Conservation (phyloP, 2,329 filamentous ascomycete species). For the Sporothrix brunneoviolacea region DNA sequence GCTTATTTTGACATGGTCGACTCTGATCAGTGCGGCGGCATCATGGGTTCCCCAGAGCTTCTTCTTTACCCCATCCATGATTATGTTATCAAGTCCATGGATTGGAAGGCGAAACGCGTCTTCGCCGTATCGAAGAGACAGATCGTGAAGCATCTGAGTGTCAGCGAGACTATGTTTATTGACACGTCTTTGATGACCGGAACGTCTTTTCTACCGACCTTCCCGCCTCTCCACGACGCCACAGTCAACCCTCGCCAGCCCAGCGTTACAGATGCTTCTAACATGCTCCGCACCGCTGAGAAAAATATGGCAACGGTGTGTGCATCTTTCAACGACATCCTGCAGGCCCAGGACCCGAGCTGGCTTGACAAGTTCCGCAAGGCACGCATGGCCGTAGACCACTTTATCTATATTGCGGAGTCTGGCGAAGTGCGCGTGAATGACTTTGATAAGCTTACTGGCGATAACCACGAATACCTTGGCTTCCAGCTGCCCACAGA, state of each 20-base stretch:
- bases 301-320: conserved; percentile 68
- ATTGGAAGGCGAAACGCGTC: conserved; percentile 64
- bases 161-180: conserved; percentile 66
- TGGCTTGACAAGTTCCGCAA: conserved; percentile 86
- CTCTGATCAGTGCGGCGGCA: conserved; percentile 62
- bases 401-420: conserved; percentile 74
- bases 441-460: conserved; percentile 66
- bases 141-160: conserved; percentile 61
- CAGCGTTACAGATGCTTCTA: conserved; percentile 69
- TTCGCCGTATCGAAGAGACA: conserved; percentile 56
- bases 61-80: conserved; percentile 80
- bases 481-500: conserved; percentile 87
- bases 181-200: conserved; percentile 80
- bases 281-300: conserved; percentile 65
- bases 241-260: conserved; percentile 48
- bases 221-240: conserved; percentile 66
- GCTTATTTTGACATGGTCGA: conserved; percentile 68
- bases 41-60: conserved; percentile 79
- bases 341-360: conserved; percentile 61
- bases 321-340: conserved; percentile 70
- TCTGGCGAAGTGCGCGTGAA: conserved; percentile 72
- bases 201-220: conserved; percentile 69
- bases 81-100: conserved; percentile 58
- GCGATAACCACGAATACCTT: conserved; percentile 82
- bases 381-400: conserved; percentile 76